Conservation (phyloP, 73 alveolate genomes). For the Tetrahymena thermophila region DNA sequence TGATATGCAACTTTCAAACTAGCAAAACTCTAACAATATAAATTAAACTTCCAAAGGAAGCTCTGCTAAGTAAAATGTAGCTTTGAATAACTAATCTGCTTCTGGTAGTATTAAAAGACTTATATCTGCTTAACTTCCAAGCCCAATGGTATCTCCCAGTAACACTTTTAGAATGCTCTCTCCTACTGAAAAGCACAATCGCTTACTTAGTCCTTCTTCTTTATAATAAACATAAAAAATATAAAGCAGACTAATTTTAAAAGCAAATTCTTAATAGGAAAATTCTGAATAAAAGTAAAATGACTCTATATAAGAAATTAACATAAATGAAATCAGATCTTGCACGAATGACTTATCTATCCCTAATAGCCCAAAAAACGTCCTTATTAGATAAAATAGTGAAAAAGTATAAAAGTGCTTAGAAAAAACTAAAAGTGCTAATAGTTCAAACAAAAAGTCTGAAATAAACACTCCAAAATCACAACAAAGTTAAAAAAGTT, state of each 20-base stretch:
- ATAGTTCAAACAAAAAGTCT: background rate
- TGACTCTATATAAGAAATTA: background rate
- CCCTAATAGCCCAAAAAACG: background rate
- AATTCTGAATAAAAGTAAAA: background rate
- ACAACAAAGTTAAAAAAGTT: background rate
- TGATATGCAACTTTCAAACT: background rate
- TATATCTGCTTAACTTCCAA: background rate
- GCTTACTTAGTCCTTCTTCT: background rate
- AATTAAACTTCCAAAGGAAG: background rate
- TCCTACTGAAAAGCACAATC: background rate
- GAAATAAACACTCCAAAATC: background rate
- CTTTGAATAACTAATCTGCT: background rate
- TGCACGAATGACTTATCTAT: background rate
- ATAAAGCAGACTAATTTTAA: background rate
- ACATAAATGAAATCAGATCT: background rate
- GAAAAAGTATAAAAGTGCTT: background rate
- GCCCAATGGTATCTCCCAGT: background rate
- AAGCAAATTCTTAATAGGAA: background rate
- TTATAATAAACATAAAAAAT: background rate
- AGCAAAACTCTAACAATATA: background rate
- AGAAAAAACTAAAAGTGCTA: background rate
- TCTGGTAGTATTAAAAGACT: background rate
- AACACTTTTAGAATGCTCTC: background rate
- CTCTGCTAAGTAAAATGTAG: background rate
- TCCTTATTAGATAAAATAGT: background rate